Conservation (phyloP, 495 filamentous ascomycete species). For the Penicillium turbatum region DNA sequence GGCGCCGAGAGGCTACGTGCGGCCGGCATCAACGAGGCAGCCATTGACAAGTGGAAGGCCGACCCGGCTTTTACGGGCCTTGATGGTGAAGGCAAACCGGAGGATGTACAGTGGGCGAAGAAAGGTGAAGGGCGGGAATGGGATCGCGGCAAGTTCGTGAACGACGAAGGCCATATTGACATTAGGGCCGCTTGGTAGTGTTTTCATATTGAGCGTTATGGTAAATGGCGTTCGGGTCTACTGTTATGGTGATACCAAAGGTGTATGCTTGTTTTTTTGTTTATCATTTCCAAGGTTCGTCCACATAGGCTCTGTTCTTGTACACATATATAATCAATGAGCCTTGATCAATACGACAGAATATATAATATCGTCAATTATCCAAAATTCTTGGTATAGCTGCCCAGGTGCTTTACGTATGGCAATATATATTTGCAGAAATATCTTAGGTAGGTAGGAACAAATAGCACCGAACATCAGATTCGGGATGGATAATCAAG, state of each 20-base stretch:
- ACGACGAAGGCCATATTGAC: conserved; percentile 55
- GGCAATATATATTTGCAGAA: no score
- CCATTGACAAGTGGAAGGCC: conserved; percentile 75
- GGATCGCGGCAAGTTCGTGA: conserved; percentile 80
- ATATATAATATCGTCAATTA: no score
- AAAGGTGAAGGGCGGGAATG: conserved; percentile 81
- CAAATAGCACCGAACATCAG: no score
- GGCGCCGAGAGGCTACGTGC: conserved; percentile 73
- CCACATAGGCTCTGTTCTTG: no score
- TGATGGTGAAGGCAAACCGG: conserved; percentile 48
- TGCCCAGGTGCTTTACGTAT: no score
- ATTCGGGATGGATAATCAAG: no score
- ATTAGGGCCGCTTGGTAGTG: conserved; percentile 47
- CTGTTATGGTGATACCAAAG: conserved; percentile 11
- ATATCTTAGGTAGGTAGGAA: no score
- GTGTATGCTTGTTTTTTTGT: not conserved
- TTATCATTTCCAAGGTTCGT: not conserved
- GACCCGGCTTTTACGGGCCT: conserved; percentile 36
- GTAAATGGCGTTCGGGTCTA: conserved; percentile 10
- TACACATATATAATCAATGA: no score
- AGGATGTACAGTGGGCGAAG: conserved; percentile 75
- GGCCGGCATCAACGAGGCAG: conserved; percentile 74
- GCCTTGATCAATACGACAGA: no score
- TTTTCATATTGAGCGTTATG: not conserved
- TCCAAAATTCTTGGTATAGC: no score